phyloP scores from a whole-genome alignment of 495 filamentous ascomycete genomes.

The Hypomontagnella submonticulosa region DNA sequence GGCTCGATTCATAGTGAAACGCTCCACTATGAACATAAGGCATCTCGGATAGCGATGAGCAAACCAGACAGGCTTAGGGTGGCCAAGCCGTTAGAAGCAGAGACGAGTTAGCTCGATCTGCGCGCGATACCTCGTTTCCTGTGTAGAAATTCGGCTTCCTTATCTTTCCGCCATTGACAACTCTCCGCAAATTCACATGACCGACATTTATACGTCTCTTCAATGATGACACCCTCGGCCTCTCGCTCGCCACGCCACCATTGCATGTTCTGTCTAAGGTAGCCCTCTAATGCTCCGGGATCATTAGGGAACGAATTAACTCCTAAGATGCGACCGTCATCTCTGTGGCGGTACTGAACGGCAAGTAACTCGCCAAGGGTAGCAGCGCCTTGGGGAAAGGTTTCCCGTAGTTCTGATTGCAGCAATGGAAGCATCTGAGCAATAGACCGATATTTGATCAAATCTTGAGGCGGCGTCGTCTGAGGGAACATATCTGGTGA shows the following conservation, averaged over 20 bases:
- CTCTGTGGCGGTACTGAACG: conserved; percentile 69
- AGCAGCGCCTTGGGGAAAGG: conserved; percentile 63
- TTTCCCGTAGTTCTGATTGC: conserved; percentile 61
- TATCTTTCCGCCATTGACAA: conserved; percentile 63
- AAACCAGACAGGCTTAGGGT: too few relatives aligned
- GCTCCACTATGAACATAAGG: too few relatives aligned
- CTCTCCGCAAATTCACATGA: conserved; percentile 65
- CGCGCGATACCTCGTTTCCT: conserved; percentile 29
- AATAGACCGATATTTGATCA: conserved; percentile 54
- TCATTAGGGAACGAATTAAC: conserved; percentile 77
- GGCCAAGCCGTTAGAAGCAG: too few relatives aligned
- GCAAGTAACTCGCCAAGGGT: conserved; percentile 67
- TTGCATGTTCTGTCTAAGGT: conserved; percentile 74
- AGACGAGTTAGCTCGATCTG: too few relatives aligned
- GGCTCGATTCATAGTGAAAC: too few relatives aligned
- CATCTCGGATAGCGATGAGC: too few relatives aligned
- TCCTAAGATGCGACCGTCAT: conserved; percentile 69
- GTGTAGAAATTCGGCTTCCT: conserved; percentile 48
- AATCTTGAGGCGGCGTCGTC: conserved; percentile 55
- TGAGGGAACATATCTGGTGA: conserved; percentile 5
- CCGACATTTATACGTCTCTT: conserved; percentile 91
- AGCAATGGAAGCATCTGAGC: conserved; percentile 54
- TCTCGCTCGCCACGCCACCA: conserved; percentile 89
- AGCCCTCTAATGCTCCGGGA: conserved; percentile 66
- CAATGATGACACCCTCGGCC: conserved; percentile 82